Evolutionary conservation across 2,329 filamentous ascomycete genomes (phyloP).

Genomic region (Colletotrichum tamarilloi): DNA sequence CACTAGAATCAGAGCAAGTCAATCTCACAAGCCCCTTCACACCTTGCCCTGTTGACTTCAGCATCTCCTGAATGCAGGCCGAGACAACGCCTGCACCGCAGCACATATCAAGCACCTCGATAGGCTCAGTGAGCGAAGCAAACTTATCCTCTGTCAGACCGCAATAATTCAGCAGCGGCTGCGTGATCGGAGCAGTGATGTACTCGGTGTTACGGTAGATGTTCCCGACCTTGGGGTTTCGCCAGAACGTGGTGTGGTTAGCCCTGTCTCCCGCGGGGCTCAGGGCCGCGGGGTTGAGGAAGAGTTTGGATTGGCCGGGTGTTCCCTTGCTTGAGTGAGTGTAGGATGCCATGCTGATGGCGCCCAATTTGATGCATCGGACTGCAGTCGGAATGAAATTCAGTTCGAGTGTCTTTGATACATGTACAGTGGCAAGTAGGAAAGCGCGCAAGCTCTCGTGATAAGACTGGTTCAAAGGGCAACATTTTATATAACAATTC

Average conservation of each 20-base stretch:
- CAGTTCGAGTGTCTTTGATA: no score
- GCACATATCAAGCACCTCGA: conserved; percentile 21
- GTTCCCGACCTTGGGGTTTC: background rate
- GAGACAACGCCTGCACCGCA: conserved; percentile 17
- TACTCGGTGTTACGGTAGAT: conserved; percentile 19
- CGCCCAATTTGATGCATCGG: no score
- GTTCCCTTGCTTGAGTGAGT: background rate
- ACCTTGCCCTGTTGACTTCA: background rate
- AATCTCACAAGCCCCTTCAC: background rate
- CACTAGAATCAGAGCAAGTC: conserved; percentile 10
- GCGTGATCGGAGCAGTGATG: background rate
- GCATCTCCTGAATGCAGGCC: background rate
- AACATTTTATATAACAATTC: no score
- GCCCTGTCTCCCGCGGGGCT: background rate
- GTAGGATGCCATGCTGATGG: no score
- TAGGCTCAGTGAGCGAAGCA: background rate
- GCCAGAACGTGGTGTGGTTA: conserved; percentile 13
- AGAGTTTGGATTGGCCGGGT: conserved; percentile 10
- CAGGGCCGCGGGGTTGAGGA: background rate
- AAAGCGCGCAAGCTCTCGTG: no score
- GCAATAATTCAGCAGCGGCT: conserved; percentile 3
- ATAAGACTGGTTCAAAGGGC: no score
- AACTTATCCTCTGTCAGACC: background rate
- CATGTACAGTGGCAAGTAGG: no score
- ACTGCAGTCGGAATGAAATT: no score